Percentiles rank a stretch among this genome's conserved stretches.
Evolutionary conservation across 2,329 filamentous ascomycete genomes (phyloP).

Genomic region (Microsporum canis): DNA sequence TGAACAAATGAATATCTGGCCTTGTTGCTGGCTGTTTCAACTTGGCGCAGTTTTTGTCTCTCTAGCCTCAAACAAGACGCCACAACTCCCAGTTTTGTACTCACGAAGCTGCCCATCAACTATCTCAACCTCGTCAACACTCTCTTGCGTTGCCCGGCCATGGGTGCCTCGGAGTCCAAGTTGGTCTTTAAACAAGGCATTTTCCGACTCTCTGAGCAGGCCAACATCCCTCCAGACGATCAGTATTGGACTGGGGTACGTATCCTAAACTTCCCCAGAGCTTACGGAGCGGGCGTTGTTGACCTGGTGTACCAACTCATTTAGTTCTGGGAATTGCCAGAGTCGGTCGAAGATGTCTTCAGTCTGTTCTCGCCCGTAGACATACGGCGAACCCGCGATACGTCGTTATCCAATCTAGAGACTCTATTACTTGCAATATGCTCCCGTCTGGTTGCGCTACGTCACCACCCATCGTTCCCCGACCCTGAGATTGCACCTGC

Average conservation of each 20-base stretch:
- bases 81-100: background rate
- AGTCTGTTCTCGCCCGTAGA: slow-evolving; percentile 83
- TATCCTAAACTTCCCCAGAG: slow-evolving; percentile 13
- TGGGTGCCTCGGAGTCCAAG: slow-evolving; percentile 98
- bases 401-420: slow-evolving; percentile 76
- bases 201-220: slow-evolving; percentile 88
- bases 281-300: background rate
- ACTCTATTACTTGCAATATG: slow-evolving; percentile 74
- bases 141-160: slow-evolving; percentile 29
- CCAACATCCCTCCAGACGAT: slow-evolving; percentile 75
- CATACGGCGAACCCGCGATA: slow-evolving; percentile 77
- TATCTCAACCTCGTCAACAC: background rate
- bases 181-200: slow-evolving; percentile 98
- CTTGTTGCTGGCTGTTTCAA: too few relatives aligned
- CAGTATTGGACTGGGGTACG: slow-evolving; percentile 84
- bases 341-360: slow-evolving; percentile 92
- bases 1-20: too few relatives aligned
- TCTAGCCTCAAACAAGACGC: background rate
- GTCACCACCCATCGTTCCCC: slow-evolving; percentile 83
- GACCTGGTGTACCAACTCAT: background rate
- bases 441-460: slow-evolving; percentile 68
- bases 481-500: slow-evolving; percentile 73
- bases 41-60: too few relatives aligned
- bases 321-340: slow-evolving; percentile 94
- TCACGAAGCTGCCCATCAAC: background rate